Evolutionary conservation across 192 early-diverging fungal genomes (phyloP).

Genomic region (Coemansia sp.): DNA sequence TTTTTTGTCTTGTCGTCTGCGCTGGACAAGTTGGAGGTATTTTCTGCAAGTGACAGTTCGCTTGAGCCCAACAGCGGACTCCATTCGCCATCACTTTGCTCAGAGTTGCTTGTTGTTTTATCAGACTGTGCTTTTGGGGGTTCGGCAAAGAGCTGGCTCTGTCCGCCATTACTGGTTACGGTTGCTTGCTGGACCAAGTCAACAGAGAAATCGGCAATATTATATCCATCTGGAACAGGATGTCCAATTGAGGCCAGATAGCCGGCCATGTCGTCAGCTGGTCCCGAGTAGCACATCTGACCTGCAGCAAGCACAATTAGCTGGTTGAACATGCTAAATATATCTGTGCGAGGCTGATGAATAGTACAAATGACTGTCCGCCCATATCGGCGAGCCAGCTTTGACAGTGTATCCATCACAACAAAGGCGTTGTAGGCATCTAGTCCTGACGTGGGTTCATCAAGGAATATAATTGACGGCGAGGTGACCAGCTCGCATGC

Average conservation of each 20-base stretch:
- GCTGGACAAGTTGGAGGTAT: neutral
- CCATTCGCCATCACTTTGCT: slow-evolving; percentile 31
- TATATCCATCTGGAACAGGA: slow-evolving; percentile 79
- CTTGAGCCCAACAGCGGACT: slow-evolving; percentile 19
- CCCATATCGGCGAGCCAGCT: slow-evolving; percentile 35
- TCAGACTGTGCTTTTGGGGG: neutral
- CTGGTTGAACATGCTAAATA: slow-evolving; percentile 87
- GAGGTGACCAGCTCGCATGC: slow-evolving; percentile 91
- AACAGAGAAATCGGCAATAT: slow-evolving; percentile 79
- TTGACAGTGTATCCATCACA: slow-evolving; percentile 76
- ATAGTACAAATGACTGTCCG: slow-evolving; percentile 87
- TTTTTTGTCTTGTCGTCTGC: neutral
- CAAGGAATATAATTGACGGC: slow-evolving; percentile 84
- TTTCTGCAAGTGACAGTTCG: slow-evolving; percentile 6
- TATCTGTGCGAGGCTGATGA: slow-evolving; percentile 91
- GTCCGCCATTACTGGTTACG: neutral
- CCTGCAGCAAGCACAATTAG: slow-evolving; percentile 82
- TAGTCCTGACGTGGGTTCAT: slow-evolving; percentile 80
- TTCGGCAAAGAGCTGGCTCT: neutral
- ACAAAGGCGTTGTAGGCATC: slow-evolving; percentile 92
- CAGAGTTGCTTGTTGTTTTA: neutral
- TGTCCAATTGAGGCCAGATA: slow-evolving; percentile 77
- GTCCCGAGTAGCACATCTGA: slow-evolving; percentile 80
- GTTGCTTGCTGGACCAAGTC: slow-evolving; percentile 49
- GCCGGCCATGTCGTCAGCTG: slow-evolving; percentile 57